These are phyloP conservation scores for Tolypocladium pustulatum DNA, from an alignment of 2,329 filamentous ascomycete genomes.

Conservation along the genomic window DNA sequence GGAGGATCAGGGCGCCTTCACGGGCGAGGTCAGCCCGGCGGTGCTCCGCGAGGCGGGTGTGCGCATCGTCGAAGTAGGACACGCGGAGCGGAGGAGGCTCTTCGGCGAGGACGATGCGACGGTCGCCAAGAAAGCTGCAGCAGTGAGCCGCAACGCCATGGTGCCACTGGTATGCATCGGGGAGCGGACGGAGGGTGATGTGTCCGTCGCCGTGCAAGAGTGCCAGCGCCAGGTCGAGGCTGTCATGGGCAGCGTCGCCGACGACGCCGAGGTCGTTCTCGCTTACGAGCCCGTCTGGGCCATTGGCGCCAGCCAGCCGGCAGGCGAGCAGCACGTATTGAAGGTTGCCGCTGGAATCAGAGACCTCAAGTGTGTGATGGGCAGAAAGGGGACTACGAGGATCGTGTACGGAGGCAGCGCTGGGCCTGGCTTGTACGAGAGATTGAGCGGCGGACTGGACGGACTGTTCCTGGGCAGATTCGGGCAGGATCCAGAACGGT, in stretches of 20 bases:
- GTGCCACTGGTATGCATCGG: slow-evolving; percentile 73
- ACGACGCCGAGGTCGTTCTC: slow-evolving; percentile 58
- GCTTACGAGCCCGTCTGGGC: slow-evolving; percentile 89
- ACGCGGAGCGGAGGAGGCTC: slow-evolving; percentile 64
- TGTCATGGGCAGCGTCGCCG: slow-evolving; percentile 50
- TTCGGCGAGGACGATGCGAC: slow-evolving; percentile 66
- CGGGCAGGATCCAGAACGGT: slow-evolving; percentile 63
- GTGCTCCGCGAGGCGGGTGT: slow-evolving; percentile 59
- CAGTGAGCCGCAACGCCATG: slow-evolving; percentile 58
- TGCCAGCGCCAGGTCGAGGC: slow-evolving; percentile 55
- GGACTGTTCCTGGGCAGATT: slow-evolving; percentile 75
- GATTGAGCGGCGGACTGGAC: slow-evolving; percentile 60
- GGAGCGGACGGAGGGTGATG: slow-evolving; percentile 44
- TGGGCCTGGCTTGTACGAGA: slow-evolving; percentile 64
- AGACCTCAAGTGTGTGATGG: slow-evolving; percentile 35
- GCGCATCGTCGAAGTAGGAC: slow-evolving; percentile 65
- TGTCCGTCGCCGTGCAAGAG: slow-evolving; percentile 52
- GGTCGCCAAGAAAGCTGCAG: slow-evolving; percentile 58
- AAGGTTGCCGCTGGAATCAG: slow-evolving; percentile 57
- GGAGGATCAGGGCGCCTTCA: slow-evolving; percentile 63
- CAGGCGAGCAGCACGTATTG: slow-evolving; percentile 61
- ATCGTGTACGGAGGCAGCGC: slow-evolving; percentile 79
- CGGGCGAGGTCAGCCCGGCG: slow-evolving; percentile 64
- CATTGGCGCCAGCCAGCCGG: slow-evolving; percentile 65
- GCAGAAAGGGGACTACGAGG: slow-evolving; percentile 47